Evolutionary conservation across 768 basidiomycete species (phyloP), one percentile per base, ranked within the genome.

Genomic region (Psilocybe tampanensis): DNA sequence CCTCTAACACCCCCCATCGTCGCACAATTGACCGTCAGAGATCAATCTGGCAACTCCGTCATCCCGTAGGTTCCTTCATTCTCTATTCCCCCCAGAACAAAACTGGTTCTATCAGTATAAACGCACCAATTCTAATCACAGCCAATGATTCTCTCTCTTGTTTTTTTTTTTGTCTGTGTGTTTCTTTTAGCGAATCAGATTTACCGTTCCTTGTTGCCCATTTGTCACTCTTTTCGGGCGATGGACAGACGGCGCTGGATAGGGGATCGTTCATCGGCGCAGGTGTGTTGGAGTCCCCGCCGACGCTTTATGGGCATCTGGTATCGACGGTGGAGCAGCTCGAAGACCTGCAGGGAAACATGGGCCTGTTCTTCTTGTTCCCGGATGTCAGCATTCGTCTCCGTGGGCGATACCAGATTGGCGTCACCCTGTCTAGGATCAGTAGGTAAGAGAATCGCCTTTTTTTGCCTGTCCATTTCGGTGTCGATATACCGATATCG

Each of bases 201-300:
- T 77, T 95, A 42, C 92, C 92, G 4, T 97, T 95, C 72, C 80
- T 97, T 43, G 80, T 95, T 60, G 90, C 92, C 26, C 89, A 94
- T 65, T 74, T 95, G 50, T 88, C 91, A 3, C 72, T 96, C 29
- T 86, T 82, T 67, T 84, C 85, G 24, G 86, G 78, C 21, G 88
- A 92, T 59, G 93, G 91, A 15, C 64, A 72, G 47, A 79, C 78
- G 22, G 69, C 84, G 18, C 68, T 92, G 68, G 88, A 92, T 62
- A 80, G 84, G 73, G 84, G 83, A n/a, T 79, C 83, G 21, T 78
- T 80, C 6, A 80, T 83, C 36, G 80, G 80, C 59, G 71, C 78
- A 56, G 71, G 75, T 55, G 68, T 78, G 49, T 70, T 81, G 29
- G 80, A 80, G 51, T 72, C 83, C 23, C 81, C 82, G 49, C 81